Conservation (phyloP, 164 flowering plant genomes). For the Magnolia sinica region DNA sequence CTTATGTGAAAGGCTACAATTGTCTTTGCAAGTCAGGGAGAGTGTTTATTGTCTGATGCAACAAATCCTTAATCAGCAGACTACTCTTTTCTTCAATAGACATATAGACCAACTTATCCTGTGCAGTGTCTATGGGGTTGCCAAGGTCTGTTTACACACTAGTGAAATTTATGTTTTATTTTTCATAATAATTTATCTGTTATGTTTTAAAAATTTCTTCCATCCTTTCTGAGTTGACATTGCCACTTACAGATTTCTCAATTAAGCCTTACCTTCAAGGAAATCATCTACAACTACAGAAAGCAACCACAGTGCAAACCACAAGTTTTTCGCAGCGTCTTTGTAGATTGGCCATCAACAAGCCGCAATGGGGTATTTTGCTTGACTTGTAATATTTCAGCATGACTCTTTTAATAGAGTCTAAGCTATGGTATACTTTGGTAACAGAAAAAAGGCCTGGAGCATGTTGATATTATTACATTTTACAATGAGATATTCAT, state of each 20-base stretch:
- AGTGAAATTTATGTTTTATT: neutral
- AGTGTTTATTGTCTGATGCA: conserved; percentile 78
- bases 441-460: conserved; percentile 70
- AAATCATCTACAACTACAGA: conserved; percentile 78
- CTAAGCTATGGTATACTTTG: conserved; percentile 25
- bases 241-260: conserved; percentile 70
- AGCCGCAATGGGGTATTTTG: conserved; percentile 66
- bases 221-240: conserved; percentile 4
- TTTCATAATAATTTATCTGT: neutral
- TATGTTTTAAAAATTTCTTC: too few relatives aligned
- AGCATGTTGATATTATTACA: conserved; percentile 82
- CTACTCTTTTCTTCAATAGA: conserved; percentile 75
- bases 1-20: conserved; percentile 88
- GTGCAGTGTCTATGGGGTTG: conserved; percentile 87
- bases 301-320: conserved; percentile 95
- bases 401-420: neutral
- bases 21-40: conserved; percentile 74
- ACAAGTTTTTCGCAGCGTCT: conserved; percentile 83
- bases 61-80: conserved; percentile 66
- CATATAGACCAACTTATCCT: conserved; percentile 97
- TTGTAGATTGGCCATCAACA: conserved; percentile 68
- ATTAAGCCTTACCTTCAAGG: conserved; percentile 69
- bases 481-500: conserved; percentile 91
- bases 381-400: conserved; percentile 5
- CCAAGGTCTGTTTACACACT: conserved; percentile 59